Percentiles rank a stretch among this genome's conserved stretches.
Evolutionary conservation across 2,329 filamentous ascomycete species (phyloP).

Genomic region (Cordyceps cicadae): DNA sequence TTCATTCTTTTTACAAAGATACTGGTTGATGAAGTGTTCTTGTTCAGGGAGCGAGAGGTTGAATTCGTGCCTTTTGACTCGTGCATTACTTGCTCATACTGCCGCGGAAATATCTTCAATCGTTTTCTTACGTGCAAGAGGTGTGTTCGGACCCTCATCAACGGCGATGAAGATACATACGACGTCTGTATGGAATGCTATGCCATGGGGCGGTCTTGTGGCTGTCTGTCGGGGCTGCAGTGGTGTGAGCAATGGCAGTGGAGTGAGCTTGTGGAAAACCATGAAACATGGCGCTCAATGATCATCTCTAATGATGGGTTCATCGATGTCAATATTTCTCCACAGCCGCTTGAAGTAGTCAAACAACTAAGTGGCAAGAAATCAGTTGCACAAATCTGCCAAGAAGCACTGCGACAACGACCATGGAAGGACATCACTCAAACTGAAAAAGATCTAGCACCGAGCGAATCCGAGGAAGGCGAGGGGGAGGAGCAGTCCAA

Average conservation of each 20-base stretch:
- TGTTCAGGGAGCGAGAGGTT: constrained; percentile 58
- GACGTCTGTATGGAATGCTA: constrained; percentile 99
- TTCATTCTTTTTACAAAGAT: constrained; percentile 72
- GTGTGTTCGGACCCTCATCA: constrained; percentile 60
- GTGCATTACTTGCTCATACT: constrained; percentile 92
- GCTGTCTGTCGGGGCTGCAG: constrained; percentile 72
- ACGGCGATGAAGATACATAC: constrained; percentile 73
- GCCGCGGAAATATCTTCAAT: constrained; percentile 94
- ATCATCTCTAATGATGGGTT: constrained; percentile 67
- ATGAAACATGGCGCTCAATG: constrained; percentile 75
- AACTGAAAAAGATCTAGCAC: constrained; percentile 39
- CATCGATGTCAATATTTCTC: constrained; percentile 56
- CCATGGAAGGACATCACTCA: constrained; percentile 79
- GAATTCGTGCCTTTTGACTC: constrained; percentile 79
- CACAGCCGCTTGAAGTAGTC: constrained; percentile 62
- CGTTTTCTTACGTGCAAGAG: constrained; percentile 86
- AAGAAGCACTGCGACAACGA: constrained; percentile 71
- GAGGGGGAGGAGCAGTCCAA: constrained; percentile 54
- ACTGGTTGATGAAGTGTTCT: constrained; percentile 79
- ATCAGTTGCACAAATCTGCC: constrained; percentile 84
- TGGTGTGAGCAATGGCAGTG: constrained; percentile 95
- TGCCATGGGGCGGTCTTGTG: constrained; percentile 90
- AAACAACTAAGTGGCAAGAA: constrained; percentile 61
- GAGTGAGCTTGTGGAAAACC: constrained; percentile 65
- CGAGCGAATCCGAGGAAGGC: constrained; percentile 44